Conservation (phyloP, 371 early-diverging fungal species). For the Blastocladiella emersonii region DNA sequence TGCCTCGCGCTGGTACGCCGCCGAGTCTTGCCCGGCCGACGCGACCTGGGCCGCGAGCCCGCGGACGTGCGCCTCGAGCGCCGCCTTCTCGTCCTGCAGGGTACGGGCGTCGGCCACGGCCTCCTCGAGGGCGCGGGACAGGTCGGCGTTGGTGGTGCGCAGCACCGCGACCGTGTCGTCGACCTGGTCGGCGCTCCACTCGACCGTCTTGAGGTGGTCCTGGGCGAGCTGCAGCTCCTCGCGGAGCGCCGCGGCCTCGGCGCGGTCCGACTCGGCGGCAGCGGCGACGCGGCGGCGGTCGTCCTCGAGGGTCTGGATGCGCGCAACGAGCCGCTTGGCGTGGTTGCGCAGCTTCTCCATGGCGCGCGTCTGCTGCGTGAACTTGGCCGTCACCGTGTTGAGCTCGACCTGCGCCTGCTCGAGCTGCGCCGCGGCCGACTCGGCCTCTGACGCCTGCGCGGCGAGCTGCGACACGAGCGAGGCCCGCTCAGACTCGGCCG, state of each 20-base stretch:
- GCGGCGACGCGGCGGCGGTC: neutral
- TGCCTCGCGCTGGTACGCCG: too few species aligned
- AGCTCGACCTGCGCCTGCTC: neutral
- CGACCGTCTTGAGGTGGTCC: neutral
- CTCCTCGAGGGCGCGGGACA: neutral
- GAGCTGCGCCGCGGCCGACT: neutral
- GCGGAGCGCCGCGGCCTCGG: neutral
- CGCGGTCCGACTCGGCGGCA: neutral
- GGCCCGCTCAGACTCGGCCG: neutral
- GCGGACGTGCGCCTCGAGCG: neutral
- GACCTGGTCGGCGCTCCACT: neutral
- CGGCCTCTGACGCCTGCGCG: neutral
- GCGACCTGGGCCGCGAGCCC: neutral
- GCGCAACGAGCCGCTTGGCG: neutral
- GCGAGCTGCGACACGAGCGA: neutral
- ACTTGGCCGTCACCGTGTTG: neutral
- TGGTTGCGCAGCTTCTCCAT: neutral
- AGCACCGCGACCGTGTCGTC: neutral
- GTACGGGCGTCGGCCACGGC: neutral
- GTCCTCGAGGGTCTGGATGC: neutral
- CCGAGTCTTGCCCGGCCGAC: neutral
- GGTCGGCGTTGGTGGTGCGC: neutral
- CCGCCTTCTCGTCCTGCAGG: neutral
- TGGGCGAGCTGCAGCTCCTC: neutral
- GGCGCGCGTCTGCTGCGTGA: neutral